These are phyloP conservation scores for Vaccinium corymbosum DNA, from an alignment of 148 eudicot genomes.

Conservation along the genomic window DNA sequence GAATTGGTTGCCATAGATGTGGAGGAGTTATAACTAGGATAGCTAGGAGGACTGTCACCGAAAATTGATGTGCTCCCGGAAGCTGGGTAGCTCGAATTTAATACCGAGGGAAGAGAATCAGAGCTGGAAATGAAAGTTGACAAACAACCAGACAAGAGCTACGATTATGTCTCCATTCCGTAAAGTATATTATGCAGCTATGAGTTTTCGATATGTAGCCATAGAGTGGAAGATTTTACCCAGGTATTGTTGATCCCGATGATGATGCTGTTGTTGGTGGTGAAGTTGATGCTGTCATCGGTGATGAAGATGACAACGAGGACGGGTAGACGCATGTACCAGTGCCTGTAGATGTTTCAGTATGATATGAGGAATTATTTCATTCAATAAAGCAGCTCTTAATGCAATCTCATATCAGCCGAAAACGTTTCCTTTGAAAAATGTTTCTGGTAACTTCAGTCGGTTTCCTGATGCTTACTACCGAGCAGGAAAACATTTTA, in stretches of 20 bases:
- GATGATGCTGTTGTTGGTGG: slow-evolving; percentile 29
- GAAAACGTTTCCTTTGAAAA: not conserved
- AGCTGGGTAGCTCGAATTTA: slow-evolving; percentile 42
- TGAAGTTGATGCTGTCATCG: slow-evolving; percentile 25
- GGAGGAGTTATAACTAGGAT: slow-evolving; percentile 29
- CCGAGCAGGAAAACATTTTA: not conserved
- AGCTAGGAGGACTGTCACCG: slow-evolving; percentile 44
- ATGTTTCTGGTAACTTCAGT: not conserved
- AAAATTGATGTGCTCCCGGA: slow-evolving; percentile 32
- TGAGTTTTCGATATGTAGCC: not conserved
- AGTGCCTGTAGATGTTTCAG: slow-evolving; percentile 46
- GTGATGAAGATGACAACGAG: slow-evolving; percentile 28
- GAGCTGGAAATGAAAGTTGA: slow-evolving; percentile 29
- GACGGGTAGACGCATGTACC: slow-evolving; percentile 72
- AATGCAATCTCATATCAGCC: not conserved
- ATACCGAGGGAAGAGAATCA: slow-evolving; percentile 46
- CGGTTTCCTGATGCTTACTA: not conserved
- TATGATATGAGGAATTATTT: not conserved
- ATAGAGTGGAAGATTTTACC: slow-evolving; percentile 26
- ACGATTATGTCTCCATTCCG: not conserved
- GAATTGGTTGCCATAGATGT: slow-evolving; percentile 41
- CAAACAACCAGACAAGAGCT: not conserved
- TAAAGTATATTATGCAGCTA: not conserved
- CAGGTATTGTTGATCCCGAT: slow-evolving; percentile 35
- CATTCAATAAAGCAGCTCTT: not conserved